Evolutionary conservation across 306 rosid species (phyloP).

Genomic region (Alnus glutinosa): DNA sequence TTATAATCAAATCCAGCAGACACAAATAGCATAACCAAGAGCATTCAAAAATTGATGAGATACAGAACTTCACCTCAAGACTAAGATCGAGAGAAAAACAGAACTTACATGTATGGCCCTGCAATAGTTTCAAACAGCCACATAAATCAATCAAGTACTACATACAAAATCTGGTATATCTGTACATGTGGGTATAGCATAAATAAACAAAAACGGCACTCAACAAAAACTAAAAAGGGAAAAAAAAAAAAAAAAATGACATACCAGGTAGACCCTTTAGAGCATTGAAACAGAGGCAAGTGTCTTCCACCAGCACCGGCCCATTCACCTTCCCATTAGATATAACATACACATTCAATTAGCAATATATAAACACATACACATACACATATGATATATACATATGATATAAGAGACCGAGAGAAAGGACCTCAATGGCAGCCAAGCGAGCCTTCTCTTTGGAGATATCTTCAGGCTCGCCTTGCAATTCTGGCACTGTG

Average conservation of each 20-base stretch:
- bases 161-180: neutral
- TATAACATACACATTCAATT: neutral
- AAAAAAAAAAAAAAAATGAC: neutral
- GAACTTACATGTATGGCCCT: constrained; percentile 99
- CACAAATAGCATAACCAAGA: neutral
- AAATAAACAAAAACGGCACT: neutral
- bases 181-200: neutral
- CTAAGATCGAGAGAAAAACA: constrained; percentile 22
- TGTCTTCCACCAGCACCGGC: constrained; percentile 95
- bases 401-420: neutral
- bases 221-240: constrained; percentile 3
- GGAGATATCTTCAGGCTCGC: constrained; percentile 94
- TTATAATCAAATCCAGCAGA: constrained; percentile 2
- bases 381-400: neutral
- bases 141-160: constrained; percentile 26
- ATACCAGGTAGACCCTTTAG: constrained; percentile 96
- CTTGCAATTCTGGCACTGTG: constrained; percentile 94
- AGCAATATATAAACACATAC: neutral
- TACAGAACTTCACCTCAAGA: constrained; percentile 35
- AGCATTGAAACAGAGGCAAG: constrained; percentile 97
- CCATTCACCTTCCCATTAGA: constrained; percentile 70
- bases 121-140: constrained; percentile 43
- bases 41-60: constrained; percentile 13
- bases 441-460: constrained; percentile 96
- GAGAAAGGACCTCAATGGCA: constrained; percentile 65